Evolutionary conservation across 345 rosid species (phyloP).

Genomic region (Lepidium didymum): DNA sequence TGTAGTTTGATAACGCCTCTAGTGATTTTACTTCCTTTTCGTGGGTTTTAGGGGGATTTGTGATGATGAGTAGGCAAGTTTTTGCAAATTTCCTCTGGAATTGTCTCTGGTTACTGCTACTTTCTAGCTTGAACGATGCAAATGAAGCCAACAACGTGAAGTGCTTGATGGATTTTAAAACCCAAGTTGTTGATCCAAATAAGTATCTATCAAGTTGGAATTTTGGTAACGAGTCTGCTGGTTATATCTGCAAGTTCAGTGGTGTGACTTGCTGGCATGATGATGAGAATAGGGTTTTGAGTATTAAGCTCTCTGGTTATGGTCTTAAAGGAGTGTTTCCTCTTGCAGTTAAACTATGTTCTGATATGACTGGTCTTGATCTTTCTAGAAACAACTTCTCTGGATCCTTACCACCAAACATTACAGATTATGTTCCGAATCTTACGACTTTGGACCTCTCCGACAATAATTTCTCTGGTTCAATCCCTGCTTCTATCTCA

Average conservation of each 20-base stretch:
- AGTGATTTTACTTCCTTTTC: conserved; percentile 9
- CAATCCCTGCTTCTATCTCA: conserved; percentile 36
- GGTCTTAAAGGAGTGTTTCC: conserved; percentile 74
- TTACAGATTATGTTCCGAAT: not conserved
- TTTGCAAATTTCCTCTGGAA: conserved; percentile 10
- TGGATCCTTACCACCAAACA: conserved; percentile 50
- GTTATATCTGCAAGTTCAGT: conserved; percentile 63
- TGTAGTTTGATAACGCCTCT: not conserved
- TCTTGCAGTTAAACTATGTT: conserved; percentile 34
- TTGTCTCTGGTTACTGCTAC: conserved; percentile 35
- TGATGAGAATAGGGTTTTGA: conserved; percentile 74
- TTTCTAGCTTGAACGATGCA: conserved; percentile 35
- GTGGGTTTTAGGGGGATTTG: conserved; percentile 4
- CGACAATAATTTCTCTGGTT: conserved; percentile 56
- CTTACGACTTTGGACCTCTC: conserved; percentile 63
- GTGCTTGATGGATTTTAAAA: conserved; percentile 41
- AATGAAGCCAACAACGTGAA: conserved; percentile 39
- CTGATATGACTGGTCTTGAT: conserved; percentile 59
- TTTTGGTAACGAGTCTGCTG: conserved; percentile 49
- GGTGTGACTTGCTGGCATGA: conserved; percentile 96
- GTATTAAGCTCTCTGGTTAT: conserved; percentile 52
- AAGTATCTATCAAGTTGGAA: conserved; percentile 46
- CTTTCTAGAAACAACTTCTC: conserved; percentile 63
- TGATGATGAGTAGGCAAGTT: conserved; percentile 27
- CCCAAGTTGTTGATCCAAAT: conserved; percentile 44